phyloP scores from a whole-genome alignment of 2,329 filamentous ascomycete genomes.

The Ophiosphaerella korrae region DNA sequence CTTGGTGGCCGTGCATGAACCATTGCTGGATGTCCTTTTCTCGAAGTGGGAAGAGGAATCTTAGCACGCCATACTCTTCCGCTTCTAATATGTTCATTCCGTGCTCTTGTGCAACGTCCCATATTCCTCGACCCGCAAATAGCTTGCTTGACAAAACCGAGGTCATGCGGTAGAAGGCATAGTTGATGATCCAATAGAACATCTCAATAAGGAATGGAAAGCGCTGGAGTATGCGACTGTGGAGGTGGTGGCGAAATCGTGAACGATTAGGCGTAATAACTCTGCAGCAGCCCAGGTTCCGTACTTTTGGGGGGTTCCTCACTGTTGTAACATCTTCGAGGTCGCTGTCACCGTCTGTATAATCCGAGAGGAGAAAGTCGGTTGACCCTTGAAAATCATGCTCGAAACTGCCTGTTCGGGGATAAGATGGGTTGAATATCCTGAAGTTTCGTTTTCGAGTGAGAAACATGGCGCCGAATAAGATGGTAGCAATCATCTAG shows the following conservation, averaged over 20 bases:
- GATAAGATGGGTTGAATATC: constrained; percentile 43
- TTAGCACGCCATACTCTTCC: constrained; percentile 58
- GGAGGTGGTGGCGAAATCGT: constrained; percentile 64
- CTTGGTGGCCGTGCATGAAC: constrained; percentile 61
- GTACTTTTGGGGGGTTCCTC: constrained; percentile 56
- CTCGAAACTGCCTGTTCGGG: constrained; percentile 43
- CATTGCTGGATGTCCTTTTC: constrained; percentile 62
- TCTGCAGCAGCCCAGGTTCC: constrained; percentile 57
- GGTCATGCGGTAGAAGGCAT: constrained; percentile 67
- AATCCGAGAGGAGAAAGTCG: constrained; percentile 48
- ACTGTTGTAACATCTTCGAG: constrained; percentile 42
- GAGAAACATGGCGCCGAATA: constrained; percentile 55
- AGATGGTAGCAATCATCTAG: constrained; percentile 58
- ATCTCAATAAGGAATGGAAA: constrained; percentile 74
- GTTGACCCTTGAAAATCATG: constrained; percentile 41
- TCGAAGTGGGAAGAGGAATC: constrained; percentile 58
- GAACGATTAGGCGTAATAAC: constrained; percentile 63
- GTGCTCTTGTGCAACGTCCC: constrained; percentile 62
- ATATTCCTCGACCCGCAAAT: constrained; percentile 60
- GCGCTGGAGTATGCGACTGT: constrained; percentile 68
- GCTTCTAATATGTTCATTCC: constrained; percentile 60
- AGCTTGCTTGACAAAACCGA: constrained; percentile 57
- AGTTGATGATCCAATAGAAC: constrained; percentile 74
- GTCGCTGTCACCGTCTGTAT: constrained; percentile 45
- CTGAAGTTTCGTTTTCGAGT: constrained; percentile 54